Evolutionary conservation across 345 rosid genomes (phyloP).

Genomic region (Triadica sebifera): DNA sequence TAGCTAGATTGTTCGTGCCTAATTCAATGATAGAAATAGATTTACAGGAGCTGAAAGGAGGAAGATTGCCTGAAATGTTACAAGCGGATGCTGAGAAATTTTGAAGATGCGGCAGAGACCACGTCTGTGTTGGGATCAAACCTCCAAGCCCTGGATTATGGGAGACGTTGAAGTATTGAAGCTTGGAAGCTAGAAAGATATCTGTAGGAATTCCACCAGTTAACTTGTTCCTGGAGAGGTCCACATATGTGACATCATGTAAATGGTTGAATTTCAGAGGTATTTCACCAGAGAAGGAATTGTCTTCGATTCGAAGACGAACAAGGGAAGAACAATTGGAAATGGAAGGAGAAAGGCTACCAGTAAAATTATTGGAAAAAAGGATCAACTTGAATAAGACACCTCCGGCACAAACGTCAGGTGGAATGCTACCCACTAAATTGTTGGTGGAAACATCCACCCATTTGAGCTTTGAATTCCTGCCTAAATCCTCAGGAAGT

Average conservation of each 20-base stretch:
- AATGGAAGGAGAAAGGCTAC: conserved; percentile 62
- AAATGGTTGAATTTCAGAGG: conserved; percentile 55
- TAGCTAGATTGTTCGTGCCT: conserved; percentile 52
- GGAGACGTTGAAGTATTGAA: conserved; percentile 73
- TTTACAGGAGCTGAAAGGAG: conserved; percentile 58
- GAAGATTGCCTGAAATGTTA: conserved; percentile 58
- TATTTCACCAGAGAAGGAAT: conserved; percentile 75
- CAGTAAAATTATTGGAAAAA: conserved; percentile 71
- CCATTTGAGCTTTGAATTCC: conserved; percentile 73
- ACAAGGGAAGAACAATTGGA: conserved; percentile 75
- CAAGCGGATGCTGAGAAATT: conserved; percentile 82
- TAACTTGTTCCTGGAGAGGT: conserved; percentile 73
- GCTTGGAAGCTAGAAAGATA: conserved; percentile 57
- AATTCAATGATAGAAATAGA: conserved; percentile 63
- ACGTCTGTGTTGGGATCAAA: conserved; percentile 43
- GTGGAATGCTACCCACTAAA: conserved; percentile 72
- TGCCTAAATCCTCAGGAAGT: conserved; percentile 76
- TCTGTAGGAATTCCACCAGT: conserved; percentile 66
- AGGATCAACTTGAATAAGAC: conserved; percentile 64
- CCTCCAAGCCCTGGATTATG: conserved; percentile 67
- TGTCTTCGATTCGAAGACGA: conserved; percentile 83
- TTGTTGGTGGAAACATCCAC: conserved; percentile 84
- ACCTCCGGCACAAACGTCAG: conserved; percentile 72
- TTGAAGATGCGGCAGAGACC: conserved; percentile 67
- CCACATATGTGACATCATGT: conserved; percentile 69